phyloP scores from a whole-genome alignment of 768 basidiomycete genomes.

The Saitozyma sp. region DNA sequence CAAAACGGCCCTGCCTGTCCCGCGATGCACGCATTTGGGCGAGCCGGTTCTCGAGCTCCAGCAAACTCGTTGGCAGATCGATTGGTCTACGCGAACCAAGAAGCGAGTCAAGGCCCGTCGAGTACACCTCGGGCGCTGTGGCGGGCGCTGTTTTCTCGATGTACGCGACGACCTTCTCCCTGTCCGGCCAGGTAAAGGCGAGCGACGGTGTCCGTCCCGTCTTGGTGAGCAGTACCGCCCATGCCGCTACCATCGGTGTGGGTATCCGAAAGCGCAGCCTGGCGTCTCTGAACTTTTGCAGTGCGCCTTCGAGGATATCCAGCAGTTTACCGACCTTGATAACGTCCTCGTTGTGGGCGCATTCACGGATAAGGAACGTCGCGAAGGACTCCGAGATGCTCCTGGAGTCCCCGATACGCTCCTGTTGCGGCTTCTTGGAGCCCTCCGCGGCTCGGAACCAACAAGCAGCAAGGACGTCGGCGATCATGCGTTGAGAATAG shows the following conservation, averaged over 20 bases:
- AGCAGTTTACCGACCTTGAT: background rate
- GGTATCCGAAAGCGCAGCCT: background rate
- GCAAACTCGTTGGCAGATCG: background rate
- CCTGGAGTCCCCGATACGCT: too few relatives aligned
- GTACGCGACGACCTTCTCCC: background rate
- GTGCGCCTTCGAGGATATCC: background rate
- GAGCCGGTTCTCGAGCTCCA: conserved; percentile 6
- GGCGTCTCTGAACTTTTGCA: conserved; percentile 1
- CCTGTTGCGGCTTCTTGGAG: too few relatives aligned
- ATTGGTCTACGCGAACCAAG: conserved; percentile 2
- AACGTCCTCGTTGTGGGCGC: background rate
- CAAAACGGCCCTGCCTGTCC: conserved; percentile 2
- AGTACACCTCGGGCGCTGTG: background rate
- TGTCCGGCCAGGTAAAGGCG: conserved; percentile 2
- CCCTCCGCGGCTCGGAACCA: conserved; percentile 5
- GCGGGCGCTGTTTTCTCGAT: background rate
- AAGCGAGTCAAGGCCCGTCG: background rate
- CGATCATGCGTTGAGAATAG: background rate
- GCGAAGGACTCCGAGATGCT: background rate
- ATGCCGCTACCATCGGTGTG: conserved; percentile 14
- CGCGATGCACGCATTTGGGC: conserved; percentile 7
- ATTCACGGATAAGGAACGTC: background rate
- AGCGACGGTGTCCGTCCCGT: background rate
- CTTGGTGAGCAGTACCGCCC: conserved; percentile 18
- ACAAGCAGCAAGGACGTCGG: conserved; percentile 10